Evolutionary conservation across 2,329 filamentous ascomycete species (phyloP).

Genomic region (Phaeosphaeriaceae sp.): DNA sequence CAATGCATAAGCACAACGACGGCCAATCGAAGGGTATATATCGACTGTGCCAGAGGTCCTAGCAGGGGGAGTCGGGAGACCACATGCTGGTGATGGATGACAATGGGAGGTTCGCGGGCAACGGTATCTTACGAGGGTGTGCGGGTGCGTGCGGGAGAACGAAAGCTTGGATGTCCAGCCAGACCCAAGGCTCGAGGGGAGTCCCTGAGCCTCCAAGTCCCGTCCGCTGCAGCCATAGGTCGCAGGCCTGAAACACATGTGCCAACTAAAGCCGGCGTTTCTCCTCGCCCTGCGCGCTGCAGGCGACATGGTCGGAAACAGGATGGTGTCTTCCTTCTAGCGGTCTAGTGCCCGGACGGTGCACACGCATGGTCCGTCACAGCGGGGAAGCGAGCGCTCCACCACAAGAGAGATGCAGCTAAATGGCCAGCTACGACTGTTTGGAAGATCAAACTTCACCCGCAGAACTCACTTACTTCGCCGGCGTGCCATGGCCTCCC

Average conservation of each 20-base stretch:
- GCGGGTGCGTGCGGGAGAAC: conserved; percentile 17
- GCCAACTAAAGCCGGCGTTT: conserved; percentile 22
- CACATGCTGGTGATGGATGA: conserved; percentile 24
- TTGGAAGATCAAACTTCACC: background rate
- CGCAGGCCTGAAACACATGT: conserved; percentile 23
- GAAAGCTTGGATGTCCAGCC: conserved; percentile 16
- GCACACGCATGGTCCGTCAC: conserved; percentile 18
- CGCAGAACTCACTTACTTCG: conserved; percentile 1
- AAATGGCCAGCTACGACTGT: conserved; percentile 2
- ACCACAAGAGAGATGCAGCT: conserved; percentile 16
- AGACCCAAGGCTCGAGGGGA: conserved; percentile 11
- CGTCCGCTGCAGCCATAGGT: conserved; percentile 26
- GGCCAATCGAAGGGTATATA: conserved; percentile 3
- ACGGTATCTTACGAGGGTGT: background rate
- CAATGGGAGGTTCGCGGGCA: conserved; percentile 1
- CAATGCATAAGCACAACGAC: conserved; percentile 37
- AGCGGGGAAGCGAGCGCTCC: conserved; percentile 25
- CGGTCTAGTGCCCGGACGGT: conserved; percentile 28
- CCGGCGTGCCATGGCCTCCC: background rate
- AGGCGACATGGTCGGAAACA: conserved; percentile 13
- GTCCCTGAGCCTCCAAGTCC: conserved; percentile 8
- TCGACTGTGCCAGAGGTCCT: conserved; percentile 18
- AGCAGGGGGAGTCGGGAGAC: conserved; percentile 25
- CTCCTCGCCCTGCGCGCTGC: conserved; percentile 31
- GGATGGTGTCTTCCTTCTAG: conserved; percentile 11